Percentiles rank a stretch among this genome's conserved stretches.
Conservation (phyloP, 148 eudicot genomes). For the Rhododendron williamsianum region DNA sequence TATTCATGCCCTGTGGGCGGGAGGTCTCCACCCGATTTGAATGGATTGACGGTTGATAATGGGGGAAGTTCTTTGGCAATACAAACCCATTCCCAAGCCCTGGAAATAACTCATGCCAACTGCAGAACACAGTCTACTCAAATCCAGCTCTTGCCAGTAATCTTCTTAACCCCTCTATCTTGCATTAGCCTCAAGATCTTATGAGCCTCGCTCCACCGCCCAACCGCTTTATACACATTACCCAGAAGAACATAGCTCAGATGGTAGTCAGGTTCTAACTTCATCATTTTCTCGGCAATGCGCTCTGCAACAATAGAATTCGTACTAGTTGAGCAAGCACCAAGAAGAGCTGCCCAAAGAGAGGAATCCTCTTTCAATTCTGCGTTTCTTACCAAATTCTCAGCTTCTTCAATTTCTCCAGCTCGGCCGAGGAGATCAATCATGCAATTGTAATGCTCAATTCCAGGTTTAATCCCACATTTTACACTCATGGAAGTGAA, state of each 20-base stretch:
- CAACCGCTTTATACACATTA: slow-evolving; percentile 58
- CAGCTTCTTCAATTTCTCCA: slow-evolving; percentile 75
- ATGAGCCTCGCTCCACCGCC: slow-evolving; percentile 68
- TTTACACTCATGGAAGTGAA: slow-evolving; percentile 47
- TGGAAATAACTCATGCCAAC: not conserved
- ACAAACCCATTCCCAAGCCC: not conserved
- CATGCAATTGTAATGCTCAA: slow-evolving; percentile 75
- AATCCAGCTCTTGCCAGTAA: slow-evolving; percentile 77
- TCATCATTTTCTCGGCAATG: slow-evolving; percentile 66
- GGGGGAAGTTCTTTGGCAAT: not conserved
- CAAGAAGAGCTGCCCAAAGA: slow-evolving; percentile 76
- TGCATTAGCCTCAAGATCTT: slow-evolving; percentile 51
- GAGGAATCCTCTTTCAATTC: slow-evolving; percentile 39
- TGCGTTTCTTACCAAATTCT: slow-evolving; percentile 46
- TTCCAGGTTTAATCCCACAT: slow-evolving; percentile 51
- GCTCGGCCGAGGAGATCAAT: slow-evolving; percentile 83
- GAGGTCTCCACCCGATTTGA: not conserved
- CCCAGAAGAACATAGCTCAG: slow-evolving; percentile 77
- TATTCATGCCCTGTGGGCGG: not conserved
- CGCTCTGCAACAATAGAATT: slow-evolving; percentile 65
- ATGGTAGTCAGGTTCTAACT: slow-evolving; percentile 58
- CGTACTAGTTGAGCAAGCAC: slow-evolving; percentile 62
- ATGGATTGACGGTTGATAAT: not conserved
- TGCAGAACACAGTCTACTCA: slow-evolving; percentile 19
- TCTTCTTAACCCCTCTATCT: slow-evolving; percentile 56